Conservation (phyloP, 2,329 filamentous ascomycete genomes). For the Colletotrichum chlorophyti region DNA sequence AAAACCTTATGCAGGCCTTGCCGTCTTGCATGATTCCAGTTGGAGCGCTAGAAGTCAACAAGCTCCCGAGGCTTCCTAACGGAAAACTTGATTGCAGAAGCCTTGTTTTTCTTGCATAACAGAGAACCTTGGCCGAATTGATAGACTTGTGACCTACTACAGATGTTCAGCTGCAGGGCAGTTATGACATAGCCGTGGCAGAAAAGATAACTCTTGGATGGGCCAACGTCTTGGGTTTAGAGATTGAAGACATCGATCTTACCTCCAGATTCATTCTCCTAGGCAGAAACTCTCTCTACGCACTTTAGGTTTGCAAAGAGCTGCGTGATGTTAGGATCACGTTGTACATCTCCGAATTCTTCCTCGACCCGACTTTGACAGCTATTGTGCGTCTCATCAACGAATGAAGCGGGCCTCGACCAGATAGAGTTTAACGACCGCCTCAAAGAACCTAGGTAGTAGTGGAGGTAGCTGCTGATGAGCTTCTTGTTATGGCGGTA, state of each 20-base stretch:
- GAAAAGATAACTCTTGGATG: neutral
- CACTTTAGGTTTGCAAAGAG: conserved; percentile 4
- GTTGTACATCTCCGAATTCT: neutral
- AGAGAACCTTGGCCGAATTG: neutral
- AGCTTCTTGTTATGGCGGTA: neutral
- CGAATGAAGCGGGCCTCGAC: neutral
- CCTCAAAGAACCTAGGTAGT: neutral
- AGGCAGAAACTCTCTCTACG: neutral
- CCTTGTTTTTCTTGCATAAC: neutral
- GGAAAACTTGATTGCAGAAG: neutral
- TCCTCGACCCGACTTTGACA: neutral
- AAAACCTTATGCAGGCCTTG: neutral
- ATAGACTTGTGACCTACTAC: neutral
- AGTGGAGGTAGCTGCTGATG: neutral
- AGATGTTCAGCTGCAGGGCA: neutral
- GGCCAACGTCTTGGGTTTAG: neutral
- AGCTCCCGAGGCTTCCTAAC: neutral
- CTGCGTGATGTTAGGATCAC: neutral
- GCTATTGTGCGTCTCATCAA: neutral
- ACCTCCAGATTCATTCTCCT: neutral
- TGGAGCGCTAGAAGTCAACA: neutral
- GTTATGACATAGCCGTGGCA: neutral
- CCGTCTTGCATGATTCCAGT: neutral
- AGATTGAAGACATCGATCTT: neutral
- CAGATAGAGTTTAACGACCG: neutral